Conservation (phyloP, 2,329 filamentous ascomycete species). For the Aspergillus sp. region DNA sequence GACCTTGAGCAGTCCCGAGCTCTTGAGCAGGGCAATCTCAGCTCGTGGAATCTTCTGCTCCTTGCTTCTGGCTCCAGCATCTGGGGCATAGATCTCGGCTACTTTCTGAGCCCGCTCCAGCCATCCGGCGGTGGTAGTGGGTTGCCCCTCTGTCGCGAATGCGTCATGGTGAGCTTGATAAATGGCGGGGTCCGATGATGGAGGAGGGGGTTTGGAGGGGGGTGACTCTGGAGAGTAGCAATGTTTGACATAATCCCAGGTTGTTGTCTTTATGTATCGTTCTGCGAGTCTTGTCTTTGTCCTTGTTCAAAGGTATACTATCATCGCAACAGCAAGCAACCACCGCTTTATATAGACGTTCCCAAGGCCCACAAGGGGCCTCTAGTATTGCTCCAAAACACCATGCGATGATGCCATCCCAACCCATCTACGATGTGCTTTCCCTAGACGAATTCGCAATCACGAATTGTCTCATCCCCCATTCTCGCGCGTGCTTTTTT, state of each 20-base stretch:
- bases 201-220: neutral
- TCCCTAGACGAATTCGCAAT: no score
- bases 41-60: conserved; percentile 50
- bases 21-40: conserved; percentile 50
- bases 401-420: no score
- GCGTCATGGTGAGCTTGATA: conserved; percentile 40
- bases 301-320: neutral
- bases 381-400: no score
- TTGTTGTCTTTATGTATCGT: neutral
- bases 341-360: neutral
- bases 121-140: conserved; percentile 42
- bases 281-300: neutral
- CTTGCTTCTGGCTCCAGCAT: conserved; percentile 45
- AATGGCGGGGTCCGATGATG: conserved; percentile 31
- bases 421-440: no score
- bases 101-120: conserved; percentile 46
- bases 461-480: no score
- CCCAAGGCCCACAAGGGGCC: neutral
- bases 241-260: no score
- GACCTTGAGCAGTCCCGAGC: conserved; percentile 47
- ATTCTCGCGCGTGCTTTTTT: no score
- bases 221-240: no score
- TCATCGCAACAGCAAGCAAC: neutral
- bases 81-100: conserved; percentile 44
- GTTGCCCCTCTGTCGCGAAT: conserved; percentile 22